Evolutionary conservation across 176 grass and related monocot genomes (phyloP).

Genomic region (Pontederia crassipes): DNA sequence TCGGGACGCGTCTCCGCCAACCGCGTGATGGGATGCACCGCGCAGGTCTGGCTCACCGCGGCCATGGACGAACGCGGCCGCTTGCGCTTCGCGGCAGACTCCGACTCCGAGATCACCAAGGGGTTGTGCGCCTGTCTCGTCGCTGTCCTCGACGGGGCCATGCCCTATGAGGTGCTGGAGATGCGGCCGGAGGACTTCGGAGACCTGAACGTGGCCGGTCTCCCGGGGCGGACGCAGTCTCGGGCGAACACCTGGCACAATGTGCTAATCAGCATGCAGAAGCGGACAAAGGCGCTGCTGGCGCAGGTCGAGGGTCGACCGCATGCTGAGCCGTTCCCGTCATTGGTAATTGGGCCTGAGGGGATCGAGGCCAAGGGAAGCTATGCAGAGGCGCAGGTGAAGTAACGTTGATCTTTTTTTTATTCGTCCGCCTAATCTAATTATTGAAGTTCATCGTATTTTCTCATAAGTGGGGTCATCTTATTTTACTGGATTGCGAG

Average conservation of each 20-base stretch:
- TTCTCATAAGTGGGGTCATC: not conserved
- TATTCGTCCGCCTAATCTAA: not conserved
- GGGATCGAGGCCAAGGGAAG: conserved; percentile 64
- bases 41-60: conserved; percentile 42
- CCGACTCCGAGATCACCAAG: conserved; percentile 84
- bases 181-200: conserved; percentile 49
- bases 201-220: conserved; percentile 37
- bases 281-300: conserved; percentile 57
- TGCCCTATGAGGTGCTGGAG: conserved; percentile 59
- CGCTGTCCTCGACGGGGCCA: conserved; percentile 54
- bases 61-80: conserved; percentile 23
- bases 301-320: conserved; percentile 47
- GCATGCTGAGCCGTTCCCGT: conserved; percentile 59
- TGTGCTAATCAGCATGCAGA: conserved; percentile 80
- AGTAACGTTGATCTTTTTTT: conserved; percentile 3
- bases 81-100: conserved; percentile 83
- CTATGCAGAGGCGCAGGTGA: conserved; percentile 90
- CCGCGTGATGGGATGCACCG: conserved; percentile 89
- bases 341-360: conserved; percentile 57
- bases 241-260: conserved; percentile 89
- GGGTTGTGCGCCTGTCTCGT: conserved; percentile 78
- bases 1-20: conserved; percentile 39
- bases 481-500: not conserved
- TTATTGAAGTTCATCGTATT: not conserved
- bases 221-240: conserved; percentile 35